Evolutionary conservation across 1,284 basidiomycete genomes (phyloP).

Genomic region (Sanghuangporus sanghuang): DNA sequence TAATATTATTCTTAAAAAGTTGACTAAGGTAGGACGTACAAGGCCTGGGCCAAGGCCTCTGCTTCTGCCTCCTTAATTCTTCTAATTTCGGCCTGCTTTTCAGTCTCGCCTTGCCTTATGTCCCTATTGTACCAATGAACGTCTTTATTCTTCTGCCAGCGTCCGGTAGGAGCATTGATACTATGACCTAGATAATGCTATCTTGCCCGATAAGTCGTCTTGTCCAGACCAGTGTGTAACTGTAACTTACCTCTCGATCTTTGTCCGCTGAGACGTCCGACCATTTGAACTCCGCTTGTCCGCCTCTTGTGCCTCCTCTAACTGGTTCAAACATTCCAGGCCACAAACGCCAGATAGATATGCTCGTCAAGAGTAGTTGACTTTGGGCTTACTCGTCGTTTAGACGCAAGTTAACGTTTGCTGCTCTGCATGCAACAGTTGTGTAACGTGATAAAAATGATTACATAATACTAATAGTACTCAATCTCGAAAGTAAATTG

Average conservation of each 20-base stretch:
- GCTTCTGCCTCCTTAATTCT: slow-evolving; percentile 83
- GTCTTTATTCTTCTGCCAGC: slow-evolving; percentile 96
- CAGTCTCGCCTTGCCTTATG: slow-evolving; percentile 34
- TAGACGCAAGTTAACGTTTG: too few relatives aligned
- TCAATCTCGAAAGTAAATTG: background rate
- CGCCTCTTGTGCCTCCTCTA: slow-evolving; percentile 81
- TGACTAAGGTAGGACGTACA: slow-evolving; percentile 42
- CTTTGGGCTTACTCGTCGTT: too few relatives aligned
- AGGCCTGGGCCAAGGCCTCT: slow-evolving; percentile 75
- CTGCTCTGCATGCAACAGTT: too few relatives aligned
- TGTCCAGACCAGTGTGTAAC: background rate
- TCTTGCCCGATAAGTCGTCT: background rate
- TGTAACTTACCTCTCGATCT: slow-evolving; percentile 69
- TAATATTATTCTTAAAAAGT: background rate
- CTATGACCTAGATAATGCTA: slow-evolving; percentile 90
- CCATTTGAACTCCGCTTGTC: slow-evolving; percentile 91
- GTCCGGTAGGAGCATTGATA: slow-evolving; percentile 86
- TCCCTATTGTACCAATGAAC: slow-evolving; percentile 90
- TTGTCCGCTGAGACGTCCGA: slow-evolving; percentile 86
- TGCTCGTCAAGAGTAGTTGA: background rate
- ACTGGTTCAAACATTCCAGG: slow-evolving; percentile 72
- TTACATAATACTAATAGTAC: background rate
- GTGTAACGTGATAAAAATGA: background rate
- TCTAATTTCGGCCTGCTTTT: slow-evolving; percentile 65
- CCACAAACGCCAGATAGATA: background rate